phyloP scores from a whole-genome alignment of 352 stramenopile species.

The Phytophthora fragariae region DNA sequence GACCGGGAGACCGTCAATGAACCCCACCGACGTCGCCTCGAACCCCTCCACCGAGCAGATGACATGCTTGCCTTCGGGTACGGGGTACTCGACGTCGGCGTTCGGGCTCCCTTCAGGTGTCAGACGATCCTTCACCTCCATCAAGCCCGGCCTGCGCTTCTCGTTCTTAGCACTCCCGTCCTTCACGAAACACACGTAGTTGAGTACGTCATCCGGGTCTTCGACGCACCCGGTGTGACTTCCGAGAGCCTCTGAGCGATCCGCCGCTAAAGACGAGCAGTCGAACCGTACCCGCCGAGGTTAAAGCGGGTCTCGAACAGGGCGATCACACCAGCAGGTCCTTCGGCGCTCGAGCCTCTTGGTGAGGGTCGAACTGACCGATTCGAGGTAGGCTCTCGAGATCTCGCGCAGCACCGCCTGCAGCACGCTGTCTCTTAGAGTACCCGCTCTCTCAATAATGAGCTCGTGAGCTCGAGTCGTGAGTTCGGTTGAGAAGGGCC shows the following conservation, averaged over 20 bases:
- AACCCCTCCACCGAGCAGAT: too few relatives aligned
- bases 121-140: background rate
- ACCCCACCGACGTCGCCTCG: too few relatives aligned
- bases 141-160: background rate
- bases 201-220: background rate
- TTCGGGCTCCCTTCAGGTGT: background rate
- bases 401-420: background rate
- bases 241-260: background rate
- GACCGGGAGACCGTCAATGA: too few relatives aligned
- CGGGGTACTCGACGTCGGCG: too few relatives aligned
- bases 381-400: background rate
- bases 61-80: too few relatives aligned
- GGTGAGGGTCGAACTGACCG: background rate
- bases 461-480: background rate
- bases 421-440: background rate
- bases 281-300: background rate
- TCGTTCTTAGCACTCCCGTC: background rate
- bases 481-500: background rate
- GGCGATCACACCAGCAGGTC: background rate
- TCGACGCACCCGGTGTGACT: background rate
- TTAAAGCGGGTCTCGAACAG: background rate
- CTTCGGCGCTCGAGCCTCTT: background rate
- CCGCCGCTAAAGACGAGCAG: background rate
- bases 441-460: background rate
- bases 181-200: background rate